phyloP scores from a whole-genome alignment of 78 protist species.

The Creolimax fragrantissima region DNA sequence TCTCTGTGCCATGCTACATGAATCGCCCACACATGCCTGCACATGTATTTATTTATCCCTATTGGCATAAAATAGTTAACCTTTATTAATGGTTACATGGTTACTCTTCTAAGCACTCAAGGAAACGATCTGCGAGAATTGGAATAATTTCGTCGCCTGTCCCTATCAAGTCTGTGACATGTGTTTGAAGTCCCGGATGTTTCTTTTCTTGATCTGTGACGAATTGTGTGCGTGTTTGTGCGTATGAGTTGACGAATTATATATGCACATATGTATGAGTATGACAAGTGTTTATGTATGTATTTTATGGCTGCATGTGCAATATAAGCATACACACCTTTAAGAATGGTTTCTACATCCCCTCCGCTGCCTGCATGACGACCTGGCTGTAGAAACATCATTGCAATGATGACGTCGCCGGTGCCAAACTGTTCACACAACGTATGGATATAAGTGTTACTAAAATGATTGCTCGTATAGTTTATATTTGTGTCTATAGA shows the following conservation, averaged over 20 bases:
- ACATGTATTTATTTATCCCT: too few relatives aligned
- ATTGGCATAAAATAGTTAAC: too few relatives aligned
- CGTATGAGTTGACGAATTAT: not conserved
- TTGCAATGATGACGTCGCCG: constrained; percentile 18
- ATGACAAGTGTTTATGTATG: not conserved
- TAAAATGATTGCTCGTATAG: too few relatives aligned
- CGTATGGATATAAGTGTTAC: not conserved
- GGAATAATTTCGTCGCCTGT: not conserved
- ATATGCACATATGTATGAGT: not conserved
- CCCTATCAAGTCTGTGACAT: not conserved
- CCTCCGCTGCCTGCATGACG: constrained; percentile 33
- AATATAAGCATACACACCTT: not conserved
- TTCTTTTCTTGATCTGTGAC: not conserved
- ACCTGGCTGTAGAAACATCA: constrained; percentile 26
- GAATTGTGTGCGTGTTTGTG: not conserved
- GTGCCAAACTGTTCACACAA: not conserved
- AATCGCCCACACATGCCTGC: too few relatives aligned
- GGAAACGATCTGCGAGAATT: not conserved
- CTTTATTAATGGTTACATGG: too few relatives aligned
- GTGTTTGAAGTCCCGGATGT: not conserved
- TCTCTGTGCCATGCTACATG: too few relatives aligned
- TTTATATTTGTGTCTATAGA: too few relatives aligned
- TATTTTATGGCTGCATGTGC: not conserved
- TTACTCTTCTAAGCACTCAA: not conserved
- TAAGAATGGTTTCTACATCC: constrained; percentile 17